Percentiles rank a stretch among this genome's conserved stretches.
Conservation (phyloP, 768 basidiomycete genomes). For the Butyriboletus loyo region DNA sequence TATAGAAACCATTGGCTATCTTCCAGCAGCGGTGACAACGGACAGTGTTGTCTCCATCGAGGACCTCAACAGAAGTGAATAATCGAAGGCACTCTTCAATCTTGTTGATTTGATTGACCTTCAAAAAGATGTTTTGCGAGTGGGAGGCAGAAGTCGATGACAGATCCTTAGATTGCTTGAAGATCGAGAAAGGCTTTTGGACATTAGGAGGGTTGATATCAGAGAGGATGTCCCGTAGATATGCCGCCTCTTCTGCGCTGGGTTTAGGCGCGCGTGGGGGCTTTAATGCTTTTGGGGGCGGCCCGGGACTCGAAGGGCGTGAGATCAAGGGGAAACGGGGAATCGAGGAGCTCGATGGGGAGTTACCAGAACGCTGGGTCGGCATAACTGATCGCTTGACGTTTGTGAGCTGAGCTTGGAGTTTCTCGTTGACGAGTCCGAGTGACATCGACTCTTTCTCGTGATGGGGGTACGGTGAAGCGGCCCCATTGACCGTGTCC, state of each 20-base stretch:
- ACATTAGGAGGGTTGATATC: conserved; percentile 48
- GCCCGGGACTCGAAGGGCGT: conserved; percentile 28
- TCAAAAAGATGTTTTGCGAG: conserved; percentile 28
- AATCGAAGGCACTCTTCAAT: conserved; percentile 74
- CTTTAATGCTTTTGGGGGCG: conserved; percentile 35
- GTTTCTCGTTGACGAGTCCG: conserved; percentile 25
- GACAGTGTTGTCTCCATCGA: conserved; percentile 93
- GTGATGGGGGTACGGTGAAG: conserved; percentile 1
- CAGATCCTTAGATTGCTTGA: conserved; percentile 39
- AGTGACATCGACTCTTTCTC: conserved; percentile 24
- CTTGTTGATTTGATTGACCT: conserved; percentile 25
- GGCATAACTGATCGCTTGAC: conserved; percentile 26
- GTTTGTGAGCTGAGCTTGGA: conserved; percentile 23
- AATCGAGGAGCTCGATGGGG: conserved; percentile 15
- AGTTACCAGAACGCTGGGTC: conserved; percentile 18
- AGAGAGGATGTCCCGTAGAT: conserved; percentile 66
- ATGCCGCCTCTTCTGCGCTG: conserved; percentile 55
- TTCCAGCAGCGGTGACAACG: conserved; percentile 96
- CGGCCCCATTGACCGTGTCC: conserved; percentile 1
- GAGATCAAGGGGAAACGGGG: conserved; percentile 24
- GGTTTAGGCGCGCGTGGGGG: conserved; percentile 54
- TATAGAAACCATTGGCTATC: conserved; percentile 67
- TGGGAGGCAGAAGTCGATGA: conserved; percentile 13
- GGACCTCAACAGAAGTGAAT: conserved; percentile 91
- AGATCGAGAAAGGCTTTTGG: conserved; percentile 48